Evolutionary conservation across 1,139 yeast genomes (phyloP).

Genomic region (Saccharomyces hybrid): DNA sequence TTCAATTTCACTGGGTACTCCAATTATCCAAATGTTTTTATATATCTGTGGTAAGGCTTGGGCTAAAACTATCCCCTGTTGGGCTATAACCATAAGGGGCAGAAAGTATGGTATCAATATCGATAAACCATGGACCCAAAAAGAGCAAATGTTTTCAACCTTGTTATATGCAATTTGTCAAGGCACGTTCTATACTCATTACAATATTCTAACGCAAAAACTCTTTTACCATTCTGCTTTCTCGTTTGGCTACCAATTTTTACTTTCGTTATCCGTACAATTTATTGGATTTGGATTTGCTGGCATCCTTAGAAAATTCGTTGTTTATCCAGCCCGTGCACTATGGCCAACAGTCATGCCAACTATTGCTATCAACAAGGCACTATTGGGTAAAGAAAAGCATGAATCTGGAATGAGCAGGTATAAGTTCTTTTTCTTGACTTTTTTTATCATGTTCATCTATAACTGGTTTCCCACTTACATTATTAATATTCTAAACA

Average conservation of each 20-base stretch:
- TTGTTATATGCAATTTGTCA: constrained; percentile 39
- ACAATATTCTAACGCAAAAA: constrained; percentile 41
- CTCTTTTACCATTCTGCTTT: constrained; percentile 38
- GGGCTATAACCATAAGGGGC: constrained; percentile 38
- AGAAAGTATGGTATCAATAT: constrained; percentile 37
- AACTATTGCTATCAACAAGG: constrained; percentile 47
- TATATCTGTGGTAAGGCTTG: constrained; percentile 47
- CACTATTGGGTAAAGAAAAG: constrained; percentile 40
- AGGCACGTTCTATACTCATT: constrained; percentile 38
- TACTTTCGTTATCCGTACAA: constrained; percentile 46
- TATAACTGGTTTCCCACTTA: constrained; percentile 53
- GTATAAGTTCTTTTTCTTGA: constrained; percentile 39
- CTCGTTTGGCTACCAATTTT: constrained; percentile 43
- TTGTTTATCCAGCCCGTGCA: constrained; percentile 48
- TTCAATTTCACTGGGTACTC: constrained; percentile 37
- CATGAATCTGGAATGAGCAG: constrained; percentile 42
- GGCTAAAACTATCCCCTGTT: constrained; percentile 39
- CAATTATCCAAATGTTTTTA: constrained; percentile 49
- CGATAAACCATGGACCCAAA: constrained; percentile 57
- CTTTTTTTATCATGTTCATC: constrained; percentile 35
- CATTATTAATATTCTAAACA: constrained; percentile 13
- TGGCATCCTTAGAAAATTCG: constrained; percentile 49
- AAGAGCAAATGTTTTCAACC: constrained; percentile 62
- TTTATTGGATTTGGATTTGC: constrained; percentile 58
- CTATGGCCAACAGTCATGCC: constrained; percentile 54